Evolutionary conservation across 1,284 basidiomycete genomes (phyloP), one percentile per base, ranked within the genome.

Genomic region (Malassezia slooffiae): DNA sequence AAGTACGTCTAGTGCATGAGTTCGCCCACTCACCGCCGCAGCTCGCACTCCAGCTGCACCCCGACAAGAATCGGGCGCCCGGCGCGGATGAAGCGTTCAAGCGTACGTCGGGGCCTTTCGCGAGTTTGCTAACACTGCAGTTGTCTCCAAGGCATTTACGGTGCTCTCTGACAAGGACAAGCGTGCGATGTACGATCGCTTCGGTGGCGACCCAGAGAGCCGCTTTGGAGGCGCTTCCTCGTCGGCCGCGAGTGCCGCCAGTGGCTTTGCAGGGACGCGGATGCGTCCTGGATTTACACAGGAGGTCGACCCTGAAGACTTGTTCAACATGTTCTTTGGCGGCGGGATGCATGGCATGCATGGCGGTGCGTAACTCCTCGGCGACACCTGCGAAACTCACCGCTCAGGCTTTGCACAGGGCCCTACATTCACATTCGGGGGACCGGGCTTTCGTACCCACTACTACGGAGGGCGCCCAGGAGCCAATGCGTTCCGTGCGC

Each of bases 41-140:
- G 86, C 77, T 96, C 44, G 91, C 91, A 28, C 74, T 97, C 47
- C 83, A 84, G 37, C 72, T 96, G 53, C 91, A 96, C 74, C 91
- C 91, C 0, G 91, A 97, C 72, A 96, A 96, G 75, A 95, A 95
- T 65, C 84, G 86, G 13, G 93, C 93, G 15, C 91, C 93, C 11
- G 88, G 90, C 15, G 91, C 93, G 12, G 93, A 97, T 55, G 93
- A 99, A 70, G 93, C 93, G 2, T 99, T 99, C 75, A 99, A 99
- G 75, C 76, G 87, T 93, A 63, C 47, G 82, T 77, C n/a, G n/a
- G n/a, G n/a, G n/a, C n/a, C n/a, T n/a, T n/a, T n/a, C n/a, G n/a
- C 8, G 5, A 11, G 10, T 12, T 12, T 13, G 15, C 21, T 31
- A 2, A n/a, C 3, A 4, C 23, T n/a, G 16, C 64, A 95, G 90